Conservation (phyloP, 495 filamentous ascomycete genomes). For the Penicillium malachiteum region DNA sequence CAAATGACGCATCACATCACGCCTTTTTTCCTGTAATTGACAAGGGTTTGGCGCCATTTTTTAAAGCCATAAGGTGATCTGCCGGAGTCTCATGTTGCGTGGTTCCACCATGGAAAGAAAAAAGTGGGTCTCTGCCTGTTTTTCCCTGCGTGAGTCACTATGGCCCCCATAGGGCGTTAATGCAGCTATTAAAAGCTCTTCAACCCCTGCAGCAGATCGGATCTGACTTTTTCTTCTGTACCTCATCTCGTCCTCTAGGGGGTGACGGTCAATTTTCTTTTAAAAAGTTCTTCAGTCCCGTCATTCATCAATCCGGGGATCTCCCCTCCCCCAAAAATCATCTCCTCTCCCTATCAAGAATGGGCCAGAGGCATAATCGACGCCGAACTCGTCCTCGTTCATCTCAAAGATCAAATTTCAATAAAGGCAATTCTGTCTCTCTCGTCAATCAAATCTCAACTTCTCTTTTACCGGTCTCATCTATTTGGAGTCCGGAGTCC, state of each 20-base stretch:
- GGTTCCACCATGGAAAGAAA: conserved; percentile 13
- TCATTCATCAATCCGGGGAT: conserved; percentile 9
- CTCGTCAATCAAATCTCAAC: conserved; percentile 1
- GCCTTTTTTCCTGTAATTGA: conserved; percentile 15
- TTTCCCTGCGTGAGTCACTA: conserved; percentile 24
- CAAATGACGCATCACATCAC: conserved; percentile 15
- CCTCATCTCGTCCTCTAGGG: conserved; percentile 47
- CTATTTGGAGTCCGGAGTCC: conserved; percentile 14
- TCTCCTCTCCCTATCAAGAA: conserved; percentile 20
- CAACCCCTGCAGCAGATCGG: conserved; percentile 17
- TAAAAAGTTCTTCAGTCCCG: conserved; percentile 10
- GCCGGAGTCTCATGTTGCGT: neutral
- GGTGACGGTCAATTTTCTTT: conserved; percentile 39
- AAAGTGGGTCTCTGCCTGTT: conserved; percentile 16
- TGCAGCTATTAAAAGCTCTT: conserved; percentile 13
- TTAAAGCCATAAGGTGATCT: conserved; percentile 20
- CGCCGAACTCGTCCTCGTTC: conserved; percentile 47
- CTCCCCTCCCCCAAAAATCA: conserved; percentile 1
- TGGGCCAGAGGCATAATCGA: conserved; percentile 52
- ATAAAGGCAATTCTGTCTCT: conserved; percentile 8
- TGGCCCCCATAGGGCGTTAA: neutral
- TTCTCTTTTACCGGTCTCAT: conserved; percentile 11
- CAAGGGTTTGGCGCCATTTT: conserved; percentile 20
- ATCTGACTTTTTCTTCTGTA: conserved; percentile 18
- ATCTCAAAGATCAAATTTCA: conserved; percentile 26